phyloP scores from a whole-genome alignment of 495 filamentous ascomycete genomes.

The Penicillium steckii region DNA sequence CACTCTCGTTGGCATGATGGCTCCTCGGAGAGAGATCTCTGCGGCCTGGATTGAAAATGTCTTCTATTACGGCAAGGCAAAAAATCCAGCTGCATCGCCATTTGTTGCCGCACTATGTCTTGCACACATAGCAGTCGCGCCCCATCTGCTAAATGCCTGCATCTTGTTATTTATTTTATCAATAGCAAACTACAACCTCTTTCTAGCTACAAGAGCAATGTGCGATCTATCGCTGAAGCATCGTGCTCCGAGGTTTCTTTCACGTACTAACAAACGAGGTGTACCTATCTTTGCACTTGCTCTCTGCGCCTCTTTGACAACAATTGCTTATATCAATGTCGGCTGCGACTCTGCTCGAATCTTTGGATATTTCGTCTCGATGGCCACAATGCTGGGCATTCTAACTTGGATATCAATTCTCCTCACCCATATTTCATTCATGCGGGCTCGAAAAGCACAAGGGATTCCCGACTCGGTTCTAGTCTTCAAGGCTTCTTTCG shows the following conservation, averaged over 20 bases:
- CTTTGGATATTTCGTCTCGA: slow-evolving; percentile 76
- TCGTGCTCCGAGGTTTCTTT: slow-evolving; percentile 68
- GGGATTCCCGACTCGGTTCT: slow-evolving; percentile 59
- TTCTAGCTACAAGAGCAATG: slow-evolving; percentile 67
- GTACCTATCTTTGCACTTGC: slow-evolving; percentile 70
- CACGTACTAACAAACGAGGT: slow-evolving; percentile 63
- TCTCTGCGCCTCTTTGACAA: slow-evolving; percentile 54
- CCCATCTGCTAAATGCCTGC: slow-evolving; percentile 58
- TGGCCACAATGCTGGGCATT: slow-evolving; percentile 74
- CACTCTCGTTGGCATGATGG: slow-evolving; percentile 50
- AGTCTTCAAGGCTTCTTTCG: slow-evolving; percentile 71
- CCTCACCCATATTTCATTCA: slow-evolving; percentile 74
- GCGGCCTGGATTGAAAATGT: slow-evolving; percentile 41
- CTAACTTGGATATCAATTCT: slow-evolving; percentile 72
- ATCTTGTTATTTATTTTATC: slow-evolving; percentile 76
- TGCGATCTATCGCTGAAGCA: slow-evolving; percentile 70
- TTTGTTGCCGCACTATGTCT: slow-evolving; percentile 59
- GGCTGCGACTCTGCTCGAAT: slow-evolving; percentile 58
- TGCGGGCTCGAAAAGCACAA: slow-evolving; percentile 67
- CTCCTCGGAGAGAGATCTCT: slow-evolving; percentile 46
- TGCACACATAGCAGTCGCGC: slow-evolving; percentile 49
- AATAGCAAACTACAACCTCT: slow-evolving; percentile 64
- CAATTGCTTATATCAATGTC: slow-evolving; percentile 74
- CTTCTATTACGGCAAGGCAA: not conserved
- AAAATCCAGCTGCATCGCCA: slow-evolving; percentile 48